Percentiles rank a stretch among this genome's conserved stretches.
Evolutionary conservation across 2,329 filamentous ascomycete species (phyloP).

Genomic region (Neofusicoccum parvum): DNA sequence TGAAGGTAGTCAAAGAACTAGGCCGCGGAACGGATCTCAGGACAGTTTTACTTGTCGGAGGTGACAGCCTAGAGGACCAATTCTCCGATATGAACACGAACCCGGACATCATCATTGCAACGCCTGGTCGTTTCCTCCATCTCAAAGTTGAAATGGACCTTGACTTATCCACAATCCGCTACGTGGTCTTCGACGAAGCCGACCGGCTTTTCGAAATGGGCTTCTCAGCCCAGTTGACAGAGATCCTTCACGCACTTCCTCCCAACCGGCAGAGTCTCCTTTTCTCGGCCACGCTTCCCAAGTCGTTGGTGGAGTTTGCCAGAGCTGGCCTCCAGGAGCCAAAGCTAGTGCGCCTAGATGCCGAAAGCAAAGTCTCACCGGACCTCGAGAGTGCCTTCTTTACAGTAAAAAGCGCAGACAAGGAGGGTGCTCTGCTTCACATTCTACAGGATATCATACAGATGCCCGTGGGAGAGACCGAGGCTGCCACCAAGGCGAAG

Average conservation of each 20-base stretch:
- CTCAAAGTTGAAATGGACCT: slow-evolving; percentile 95
- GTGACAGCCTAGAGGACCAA: slow-evolving; percentile 94
- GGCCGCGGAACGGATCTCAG: slow-evolving; percentile 87
- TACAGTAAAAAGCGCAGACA: slow-evolving; percentile 86
- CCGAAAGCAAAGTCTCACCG: slow-evolving; percentile 93
- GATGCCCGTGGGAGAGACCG: slow-evolving; percentile 71
- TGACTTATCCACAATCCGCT: slow-evolving; percentile 86
- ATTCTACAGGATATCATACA: slow-evolving; percentile 91
- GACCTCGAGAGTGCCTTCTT: slow-evolving; percentile 97
- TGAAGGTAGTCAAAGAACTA: slow-evolving; percentile 96
- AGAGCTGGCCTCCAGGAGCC: slow-evolving; percentile 91
- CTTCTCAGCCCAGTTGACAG: slow-evolving; percentile 87
- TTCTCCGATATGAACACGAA: slow-evolving; percentile 91
- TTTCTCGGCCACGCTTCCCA: slow-evolving; percentile 93
- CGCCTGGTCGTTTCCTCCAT: slow-evolving; percentile 93
- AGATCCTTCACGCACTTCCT: slow-evolving; percentile 89
- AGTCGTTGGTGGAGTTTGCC: slow-evolving; percentile 93
- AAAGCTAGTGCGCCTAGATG: slow-evolving; percentile 84
- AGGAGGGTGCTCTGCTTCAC: slow-evolving; percentile 88
- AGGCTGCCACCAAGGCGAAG: slow-evolving; percentile 50
- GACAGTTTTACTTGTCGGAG: slow-evolving; percentile 87
- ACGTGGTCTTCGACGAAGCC: slow-evolving; percentile 97
- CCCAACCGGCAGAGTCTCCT: slow-evolving; percentile 83
- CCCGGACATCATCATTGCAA: slow-evolving; percentile 96
- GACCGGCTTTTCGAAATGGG: slow-evolving; percentile 99